Percentiles rank a stretch among this genome's conserved stretches.
Conservation (phyloP, 2,329 filamentous ascomycete genomes). For the Microdochium paspali region DNA sequence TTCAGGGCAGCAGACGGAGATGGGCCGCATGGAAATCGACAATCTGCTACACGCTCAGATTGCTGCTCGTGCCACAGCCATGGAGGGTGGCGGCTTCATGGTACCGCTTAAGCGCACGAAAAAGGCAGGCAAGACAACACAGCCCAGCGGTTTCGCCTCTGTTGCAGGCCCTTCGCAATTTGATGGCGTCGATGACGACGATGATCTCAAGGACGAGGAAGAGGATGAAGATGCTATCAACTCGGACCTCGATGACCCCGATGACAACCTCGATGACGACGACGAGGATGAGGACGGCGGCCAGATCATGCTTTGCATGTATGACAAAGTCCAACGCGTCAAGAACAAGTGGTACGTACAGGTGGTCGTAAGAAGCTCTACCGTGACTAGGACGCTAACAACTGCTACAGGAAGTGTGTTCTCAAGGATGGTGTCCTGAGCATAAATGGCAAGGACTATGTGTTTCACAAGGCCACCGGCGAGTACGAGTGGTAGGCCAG, state of each 20-base stretch:
- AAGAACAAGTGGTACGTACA: conserved; percentile 88
- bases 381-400: conserved; percentile 7
- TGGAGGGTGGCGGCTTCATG: conserved; percentile 72
- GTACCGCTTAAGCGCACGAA: conserved; percentile 53
- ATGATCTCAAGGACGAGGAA: conserved; percentile 49
- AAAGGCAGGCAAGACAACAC: conserved; percentile 21
- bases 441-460: conserved; percentile 88
- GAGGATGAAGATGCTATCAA: conserved; percentile 95
- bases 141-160: conserved; percentile 7
- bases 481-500: conserved; percentile 86
- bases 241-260: conserved; percentile 91
- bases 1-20: conserved; percentile 42
- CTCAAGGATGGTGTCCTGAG: conserved; percentile 94
- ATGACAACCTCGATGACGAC: conserved; percentile 75
- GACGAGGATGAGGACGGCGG: conserved; percentile 80
- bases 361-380: not conserved
- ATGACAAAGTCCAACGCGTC: conserved; percentile 96
- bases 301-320: conserved; percentile 97
- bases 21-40: conserved; percentile 57
- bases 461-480: conserved; percentile 95
- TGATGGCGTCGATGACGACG: conserved; percentile 56
- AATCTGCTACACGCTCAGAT: conserved; percentile 60
- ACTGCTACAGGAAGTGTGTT: conserved; percentile 72
- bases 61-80: conserved; percentile 52
- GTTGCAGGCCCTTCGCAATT: conserved; percentile 34